Evolutionary conservation across 805 yeast species (phyloP).

Genomic region (Torulaspora delbrueckii): DNA sequence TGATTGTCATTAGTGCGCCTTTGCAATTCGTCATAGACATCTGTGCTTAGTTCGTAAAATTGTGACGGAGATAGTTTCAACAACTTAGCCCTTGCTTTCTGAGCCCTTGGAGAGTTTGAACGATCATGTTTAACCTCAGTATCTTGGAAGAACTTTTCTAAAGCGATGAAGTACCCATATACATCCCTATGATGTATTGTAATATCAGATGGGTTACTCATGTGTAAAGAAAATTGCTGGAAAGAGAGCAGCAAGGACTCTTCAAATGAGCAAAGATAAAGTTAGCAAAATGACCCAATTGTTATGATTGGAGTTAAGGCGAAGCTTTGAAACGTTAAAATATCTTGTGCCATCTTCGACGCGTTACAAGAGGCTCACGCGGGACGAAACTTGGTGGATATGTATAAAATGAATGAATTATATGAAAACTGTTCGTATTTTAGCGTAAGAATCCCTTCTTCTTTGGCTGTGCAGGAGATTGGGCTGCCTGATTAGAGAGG

Average conservation of each 20-base stretch:
- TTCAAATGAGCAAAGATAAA: background rate
- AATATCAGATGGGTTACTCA: slow-evolving; percentile 11
- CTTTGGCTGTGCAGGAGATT: slow-evolving; percentile 53
- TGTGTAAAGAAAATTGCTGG: background rate
- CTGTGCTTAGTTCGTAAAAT: slow-evolving; percentile 85
- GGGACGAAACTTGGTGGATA: background rate
- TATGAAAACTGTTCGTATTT: background rate
- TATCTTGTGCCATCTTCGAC: background rate
- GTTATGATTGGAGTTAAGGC: too few species aligned
- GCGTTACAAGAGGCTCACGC: slow-evolving; percentile 2
- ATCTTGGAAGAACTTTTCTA: slow-evolving; percentile 28
- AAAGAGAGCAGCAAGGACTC: background rate
- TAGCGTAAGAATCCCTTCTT: slow-evolving; percentile 79
- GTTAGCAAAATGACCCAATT: background rate
- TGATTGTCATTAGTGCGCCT: slow-evolving; percentile 64
- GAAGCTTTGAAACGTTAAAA: background rate
- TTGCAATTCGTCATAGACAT: slow-evolving; percentile 86
- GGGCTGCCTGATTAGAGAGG: slow-evolving; percentile 37
- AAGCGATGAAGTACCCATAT: slow-evolving; percentile 25
- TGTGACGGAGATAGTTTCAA: slow-evolving; percentile 76
- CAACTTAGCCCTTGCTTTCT: slow-evolving; percentile 80
- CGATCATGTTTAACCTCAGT: slow-evolving; percentile 31
- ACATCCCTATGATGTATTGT: slow-evolving; percentile 22
- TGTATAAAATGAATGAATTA: background rate
- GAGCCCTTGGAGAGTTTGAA: slow-evolving; percentile 48